A percentile compares a stretch with the other conserved stretches of the same genome.
These are phyloP conservation scores for Coriaria nepalensis DNA, from an alignment of 306 rosid species.

Conservation along the genomic window DNA sequence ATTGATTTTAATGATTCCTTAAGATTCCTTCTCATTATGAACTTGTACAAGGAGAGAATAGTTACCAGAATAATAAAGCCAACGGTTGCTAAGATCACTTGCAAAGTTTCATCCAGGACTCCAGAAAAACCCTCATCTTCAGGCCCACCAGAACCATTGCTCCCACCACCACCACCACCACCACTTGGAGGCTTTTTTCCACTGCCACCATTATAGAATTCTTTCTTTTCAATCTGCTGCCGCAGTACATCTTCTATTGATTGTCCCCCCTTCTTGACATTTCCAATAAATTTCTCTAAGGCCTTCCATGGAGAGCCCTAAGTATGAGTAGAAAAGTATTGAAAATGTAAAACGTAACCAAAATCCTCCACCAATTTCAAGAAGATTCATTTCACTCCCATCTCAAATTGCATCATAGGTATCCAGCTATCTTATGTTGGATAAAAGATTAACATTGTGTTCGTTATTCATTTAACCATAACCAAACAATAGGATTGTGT, in stretches of 20 bases:
- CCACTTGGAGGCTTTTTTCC: constrained; percentile 33
- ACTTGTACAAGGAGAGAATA: constrained; percentile 1
- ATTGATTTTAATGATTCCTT: no score
- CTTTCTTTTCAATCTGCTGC: constrained; percentile 47
- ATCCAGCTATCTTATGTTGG: no score
- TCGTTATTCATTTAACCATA: no score
- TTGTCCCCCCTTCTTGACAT: constrained; percentile 32
- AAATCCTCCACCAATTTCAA: no score
- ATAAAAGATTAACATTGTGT: no score
- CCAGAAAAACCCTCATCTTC: constrained; percentile 40
- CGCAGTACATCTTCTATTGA: constrained; percentile 51
- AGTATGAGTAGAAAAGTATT: no score
- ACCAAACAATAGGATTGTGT: no score
- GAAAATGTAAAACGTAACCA: no score
- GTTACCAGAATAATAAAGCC: constrained; percentile 64
- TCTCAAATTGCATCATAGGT: no score
- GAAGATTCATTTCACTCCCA: no score
- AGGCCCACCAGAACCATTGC: constrained; percentile 36
- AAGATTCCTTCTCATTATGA: background rate
- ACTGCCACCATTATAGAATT: constrained; percentile 26
- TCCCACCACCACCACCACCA: constrained; percentile 21
- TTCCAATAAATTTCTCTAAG: constrained; percentile 35
- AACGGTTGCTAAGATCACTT: constrained; percentile 54
- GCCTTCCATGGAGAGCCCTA: constrained; percentile 41
- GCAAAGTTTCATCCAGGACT: constrained; percentile 48